Base-by-base conservation (phyloP, 805 yeast species). In the Kodamaea hsintzibuensis region DNA sequence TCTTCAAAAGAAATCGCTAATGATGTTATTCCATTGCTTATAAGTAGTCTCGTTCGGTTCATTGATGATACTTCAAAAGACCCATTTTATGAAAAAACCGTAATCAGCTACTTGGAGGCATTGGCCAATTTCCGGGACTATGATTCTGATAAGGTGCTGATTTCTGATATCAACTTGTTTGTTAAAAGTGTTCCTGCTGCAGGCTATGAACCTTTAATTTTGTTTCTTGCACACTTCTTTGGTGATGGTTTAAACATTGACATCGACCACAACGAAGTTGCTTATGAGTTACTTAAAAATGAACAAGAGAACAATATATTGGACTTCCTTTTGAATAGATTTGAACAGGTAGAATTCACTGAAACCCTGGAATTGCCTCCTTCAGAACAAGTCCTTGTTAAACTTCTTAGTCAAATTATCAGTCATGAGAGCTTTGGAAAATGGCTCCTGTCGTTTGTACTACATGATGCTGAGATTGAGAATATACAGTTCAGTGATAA, bases 381-480 rank as follows among this genome's bases (percentile, higher is more conserved):
- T 2, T 12, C 30, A 7, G 35, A 55, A 6, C 7, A 22, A 9
- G 42, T 30, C 19, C 49, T 58, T 8, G n/a, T 50, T 3, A 30
- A 47, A 8, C 40, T 54, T 2, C 27, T 55, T 3, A 50, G 47
- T 16, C 53, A 52, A 13, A 27, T 56, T 2, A 50, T 56, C 12
- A 42, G 56, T 2, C 60, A 58, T 27, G 61, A 58, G 25, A 55
- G 58, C 22, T 58, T 55, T 42, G 61, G 56, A 14, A 47, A 35
- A 1, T 58, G 60, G 58, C 45, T 47, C n/a, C 10, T 10, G n/a
- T 9, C 22, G 5, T 39, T 45, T 30, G 17, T 46, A 13, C 9
- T 50, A 12, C 45, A 33, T 13, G 48, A 33, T 12, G 37, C 42
- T 4, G 35, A 30, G 14, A 30, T 38, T 19, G 35, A 19, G 27